A percentile compares a stretch with the other conserved stretches of the same genome.
Conservation (phyloP, 345 rosid species). For the Euphorbia tirucalli region DNA sequence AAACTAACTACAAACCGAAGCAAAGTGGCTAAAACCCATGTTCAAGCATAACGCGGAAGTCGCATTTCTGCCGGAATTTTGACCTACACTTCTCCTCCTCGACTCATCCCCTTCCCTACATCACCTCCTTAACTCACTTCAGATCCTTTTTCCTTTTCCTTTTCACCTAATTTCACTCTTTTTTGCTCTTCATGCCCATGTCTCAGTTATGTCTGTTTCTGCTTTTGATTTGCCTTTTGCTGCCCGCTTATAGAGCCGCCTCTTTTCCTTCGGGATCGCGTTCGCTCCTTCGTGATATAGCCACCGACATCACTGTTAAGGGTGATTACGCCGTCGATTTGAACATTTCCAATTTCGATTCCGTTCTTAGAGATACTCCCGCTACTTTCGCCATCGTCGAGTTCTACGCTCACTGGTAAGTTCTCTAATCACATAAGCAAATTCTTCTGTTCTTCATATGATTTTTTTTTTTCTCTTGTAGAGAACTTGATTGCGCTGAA, state of each 20-base stretch:
- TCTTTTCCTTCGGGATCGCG: conserved; percentile 57
- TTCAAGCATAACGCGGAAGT: too few relatives aligned
- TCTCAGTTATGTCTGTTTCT: conserved; percentile 41
- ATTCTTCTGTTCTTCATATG: neutral
- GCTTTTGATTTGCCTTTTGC: conserved; percentile 28
- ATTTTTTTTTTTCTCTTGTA: neutral
- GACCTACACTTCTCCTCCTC: too few relatives aligned
- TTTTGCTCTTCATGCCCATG: conserved; percentile 29
- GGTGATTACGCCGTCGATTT: conserved; percentile 67
- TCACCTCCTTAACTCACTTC: too few relatives aligned
- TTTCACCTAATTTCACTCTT: neutral
- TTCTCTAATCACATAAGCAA: neutral
- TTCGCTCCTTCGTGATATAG: conserved; percentile 51
- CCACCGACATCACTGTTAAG: conserved; percentile 19
- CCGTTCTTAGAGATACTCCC: conserved; percentile 59
- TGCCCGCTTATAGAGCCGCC: conserved; percentile 30
- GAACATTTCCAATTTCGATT: conserved; percentile 66
- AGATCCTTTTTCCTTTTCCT: neutral
- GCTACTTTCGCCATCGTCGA: conserved; percentile 80
- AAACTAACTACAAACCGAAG: too few relatives aligned
- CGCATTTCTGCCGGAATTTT: too few relatives aligned
- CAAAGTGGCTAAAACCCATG: too few relatives aligned
- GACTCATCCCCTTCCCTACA: too few relatives aligned
- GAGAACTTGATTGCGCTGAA: neutral
- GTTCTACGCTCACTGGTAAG: conserved; percentile 88